Percentiles rank a stretch among this genome's conserved stretches.
Conservation (phyloP, 257 asterid species). For the Oldenlandia corymbosa region DNA sequence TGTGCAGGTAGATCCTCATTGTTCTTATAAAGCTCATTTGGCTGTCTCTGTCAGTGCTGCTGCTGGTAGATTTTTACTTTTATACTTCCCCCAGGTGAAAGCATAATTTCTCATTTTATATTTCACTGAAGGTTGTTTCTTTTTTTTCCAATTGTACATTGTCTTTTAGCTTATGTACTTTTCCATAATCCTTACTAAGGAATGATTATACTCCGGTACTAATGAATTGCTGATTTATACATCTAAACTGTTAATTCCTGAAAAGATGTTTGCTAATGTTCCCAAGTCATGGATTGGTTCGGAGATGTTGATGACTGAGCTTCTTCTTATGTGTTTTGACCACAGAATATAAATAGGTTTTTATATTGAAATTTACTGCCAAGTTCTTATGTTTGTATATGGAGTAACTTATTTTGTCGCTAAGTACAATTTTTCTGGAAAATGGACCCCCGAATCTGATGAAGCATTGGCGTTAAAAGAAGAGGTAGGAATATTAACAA, state of each 20-base stretch:
- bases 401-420: not conserved
- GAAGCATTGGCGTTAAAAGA: not conserved
- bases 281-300: not conserved
- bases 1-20: slow-evolving; percentile 93
- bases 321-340: not conserved
- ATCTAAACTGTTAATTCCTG: not conserved
- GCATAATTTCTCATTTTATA: slow-evolving; percentile 8
- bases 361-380: not conserved
- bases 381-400: too few relatives aligned
- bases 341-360: not conserved
- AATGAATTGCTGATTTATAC: not conserved
- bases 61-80: slow-evolving; percentile 80
- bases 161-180: not conserved
- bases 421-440: not conserved
- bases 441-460: not conserved
- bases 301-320: not conserved
- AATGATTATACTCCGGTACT: not conserved
- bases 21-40: slow-evolving; percentile 72
- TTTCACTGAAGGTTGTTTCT: not conserved
- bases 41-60: slow-evolving; percentile 57
- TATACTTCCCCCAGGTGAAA: slow-evolving; percentile 73
- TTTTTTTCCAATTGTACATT: not conserved
- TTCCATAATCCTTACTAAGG: not conserved
- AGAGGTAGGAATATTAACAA: not conserved
- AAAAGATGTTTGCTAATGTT: not conserved